Conservation (phyloP, 495 filamentous ascomycete genomes). For the Elaphomyces granulatus region DNA sequence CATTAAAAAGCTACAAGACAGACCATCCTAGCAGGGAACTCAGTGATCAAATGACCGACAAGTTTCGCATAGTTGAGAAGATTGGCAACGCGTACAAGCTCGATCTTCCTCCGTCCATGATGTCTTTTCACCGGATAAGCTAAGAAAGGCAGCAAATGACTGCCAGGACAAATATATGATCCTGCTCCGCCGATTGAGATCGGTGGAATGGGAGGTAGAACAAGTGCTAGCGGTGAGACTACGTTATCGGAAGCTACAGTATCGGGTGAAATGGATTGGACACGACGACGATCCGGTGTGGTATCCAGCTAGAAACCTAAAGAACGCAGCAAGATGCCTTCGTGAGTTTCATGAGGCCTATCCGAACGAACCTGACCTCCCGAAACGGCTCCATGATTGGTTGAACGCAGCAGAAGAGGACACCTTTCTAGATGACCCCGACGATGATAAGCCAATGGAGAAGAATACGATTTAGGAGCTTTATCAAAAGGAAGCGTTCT, state of each 20-base stretch:
- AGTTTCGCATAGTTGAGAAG: too few relatives aligned
- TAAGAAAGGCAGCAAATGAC: not conserved
- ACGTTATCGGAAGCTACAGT: conserved; percentile 5
- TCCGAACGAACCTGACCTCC: not conserved
- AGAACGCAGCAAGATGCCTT: not conserved
- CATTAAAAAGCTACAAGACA: too few relatives aligned
- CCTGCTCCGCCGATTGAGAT: not conserved
- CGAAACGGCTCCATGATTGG: too few relatives aligned
- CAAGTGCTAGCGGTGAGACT: not conserved
- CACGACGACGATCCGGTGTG: conserved; percentile 1
- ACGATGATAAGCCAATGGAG: too few relatives aligned
- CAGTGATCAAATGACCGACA: too few relatives aligned
- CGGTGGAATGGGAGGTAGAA: conserved; percentile 6
- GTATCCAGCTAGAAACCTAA: conserved; percentile 5
- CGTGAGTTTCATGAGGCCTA: conserved; percentile 1
- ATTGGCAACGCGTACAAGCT: too few relatives aligned
- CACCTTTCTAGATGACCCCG: too few relatives aligned
- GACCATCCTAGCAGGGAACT: too few relatives aligned
- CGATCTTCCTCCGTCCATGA: too few relatives aligned
- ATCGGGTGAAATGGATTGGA: conserved; percentile 2
- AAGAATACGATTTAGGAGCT: too few relatives aligned
- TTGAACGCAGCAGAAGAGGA: too few relatives aligned
- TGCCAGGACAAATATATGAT: not conserved
- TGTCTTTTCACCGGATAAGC: conserved; percentile 7
- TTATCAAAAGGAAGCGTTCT: too few relatives aligned